phyloP scores from a whole-genome alignment of 1,284 basidiomycete genomes.

The Athelia sp. region DNA sequence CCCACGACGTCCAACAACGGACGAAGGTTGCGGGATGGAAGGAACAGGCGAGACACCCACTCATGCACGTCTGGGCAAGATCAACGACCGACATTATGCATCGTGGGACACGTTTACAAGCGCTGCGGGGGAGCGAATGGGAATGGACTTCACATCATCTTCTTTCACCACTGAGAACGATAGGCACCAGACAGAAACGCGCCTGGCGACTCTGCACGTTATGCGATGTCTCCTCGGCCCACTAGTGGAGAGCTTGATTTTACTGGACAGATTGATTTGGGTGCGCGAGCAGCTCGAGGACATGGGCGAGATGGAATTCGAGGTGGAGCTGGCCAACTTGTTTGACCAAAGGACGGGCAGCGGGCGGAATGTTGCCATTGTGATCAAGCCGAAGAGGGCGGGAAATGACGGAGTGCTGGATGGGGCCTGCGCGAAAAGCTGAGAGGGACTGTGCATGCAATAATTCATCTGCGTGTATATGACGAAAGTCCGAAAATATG shows the following conservation, averaged over 20 bases:
- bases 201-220: slow-evolving; percentile 32
- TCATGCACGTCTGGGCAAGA: slow-evolving; percentile 23
- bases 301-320: slow-evolving; percentile 4
- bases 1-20: neutral
- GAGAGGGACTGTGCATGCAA: too few relatives aligned
- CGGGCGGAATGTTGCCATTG: slow-evolving; percentile 18
- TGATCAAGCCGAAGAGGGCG: slow-evolving; percentile 5
- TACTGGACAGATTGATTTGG: slow-evolving; percentile 34
- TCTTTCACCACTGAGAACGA: neutral
- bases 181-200: slow-evolving; percentile 17
- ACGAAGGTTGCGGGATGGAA: neutral
- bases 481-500: too few relatives aligned
- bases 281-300: slow-evolving; percentile 23
- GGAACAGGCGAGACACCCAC: neutral
- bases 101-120: slow-evolving; percentile 26
- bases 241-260: slow-evolving; percentile 32
- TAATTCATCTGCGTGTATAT: too few relatives aligned
- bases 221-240: slow-evolving; percentile 35
- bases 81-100: slow-evolving; percentile 27
- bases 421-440: too few relatives aligned
- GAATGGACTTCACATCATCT: slow-evolving; percentile 4
- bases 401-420: too few relatives aligned
- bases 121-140: slow-evolving; percentile 21
- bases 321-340: slow-evolving; percentile 11
- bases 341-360: slow-evolving; percentile 18